Base-by-base conservation (phyloP, 2,329 filamentous ascomycete genomes). In the Neofusicoccum kwambonambiense region DNA sequence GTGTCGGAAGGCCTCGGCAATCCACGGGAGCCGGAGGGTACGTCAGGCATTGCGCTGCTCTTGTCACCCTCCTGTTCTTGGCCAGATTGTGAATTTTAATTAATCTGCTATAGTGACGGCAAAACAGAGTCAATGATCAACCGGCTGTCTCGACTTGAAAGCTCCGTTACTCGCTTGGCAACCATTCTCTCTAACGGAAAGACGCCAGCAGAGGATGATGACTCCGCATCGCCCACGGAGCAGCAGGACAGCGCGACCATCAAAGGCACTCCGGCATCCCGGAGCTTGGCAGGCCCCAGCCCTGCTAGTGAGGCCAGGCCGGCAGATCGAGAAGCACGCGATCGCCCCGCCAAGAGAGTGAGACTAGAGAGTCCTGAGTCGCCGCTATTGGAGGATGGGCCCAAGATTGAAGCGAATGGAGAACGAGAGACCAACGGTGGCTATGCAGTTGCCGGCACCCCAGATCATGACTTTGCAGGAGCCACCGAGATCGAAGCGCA, bases 81-180 rank as follows among this genome's bases (percentile, higher is more conserved):
- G 31, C 12, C 17, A 27, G 8, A 13, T 3, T 7, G 27, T 31
- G 27, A 7, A 31, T 31, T 31, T 31, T 2, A 3, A 34, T 63
- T 45, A 17, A 52, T 17, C 31, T 12, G 42, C 51, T 35, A 1
- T 22, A 64, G 62, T 27, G 62, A 64, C 22, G 58, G 58, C 58
- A 64, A 57, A 31, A 49, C 62, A n/a, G 62, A 64, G 11, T 63
- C 49, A 3, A 58, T 64, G 42, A 50, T 49, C 34, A 50, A 50
- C 19, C 50, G 62, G 6, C 34, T 64, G 7, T 35, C 51, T 17
- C 62, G 62, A 11, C 42, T 64, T 11, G 62, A 64, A 12, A 41
- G 15, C 50, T 64, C 62, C 2, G 62, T 64, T 8, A 64, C 62
- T 17, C 62, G 62, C 9, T 31, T 64, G 4, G 44, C 62, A 12